Percentiles rank a stretch among this genome's conserved stretches.
Conservation (phyloP, 2,329 filamentous ascomycete species). For the Botrytis hyacinthi region DNA sequence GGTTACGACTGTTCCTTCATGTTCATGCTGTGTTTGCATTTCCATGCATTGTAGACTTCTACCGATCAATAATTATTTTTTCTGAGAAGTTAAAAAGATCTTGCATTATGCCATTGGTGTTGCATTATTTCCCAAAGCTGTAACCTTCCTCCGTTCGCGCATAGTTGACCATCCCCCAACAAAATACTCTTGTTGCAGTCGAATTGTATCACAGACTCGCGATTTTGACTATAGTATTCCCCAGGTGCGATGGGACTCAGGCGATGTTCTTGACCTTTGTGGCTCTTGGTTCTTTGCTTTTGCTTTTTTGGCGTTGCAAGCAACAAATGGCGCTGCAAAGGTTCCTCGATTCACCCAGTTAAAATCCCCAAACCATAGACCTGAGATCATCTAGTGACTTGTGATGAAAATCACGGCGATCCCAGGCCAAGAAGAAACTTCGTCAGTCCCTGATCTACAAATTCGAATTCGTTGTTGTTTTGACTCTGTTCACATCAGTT, state of each 20-base stretch:
- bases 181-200: not conserved
- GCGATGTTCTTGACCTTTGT: not conserved
- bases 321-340: not conserved
- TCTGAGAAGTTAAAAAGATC: not conserved
- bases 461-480: not conserved
- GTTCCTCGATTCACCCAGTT: not conserved
- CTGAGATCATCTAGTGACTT: not conserved
- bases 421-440: not conserved
- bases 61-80: fast-evolving
- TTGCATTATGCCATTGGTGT: not conserved
- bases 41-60: not conserved
- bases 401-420: not conserved
- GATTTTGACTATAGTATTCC: fast-evolving
- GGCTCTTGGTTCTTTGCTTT: not conserved
- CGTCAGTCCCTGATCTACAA: not conserved
- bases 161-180: not conserved
- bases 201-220: not conserved
- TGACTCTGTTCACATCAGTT: not conserved
- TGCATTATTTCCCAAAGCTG: not conserved
- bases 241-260: not conserved
- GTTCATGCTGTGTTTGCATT: not conserved
- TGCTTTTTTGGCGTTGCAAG: not conserved
- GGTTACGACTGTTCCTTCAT: not conserved
- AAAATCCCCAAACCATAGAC: not conserved
- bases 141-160: not conserved